Base-by-base conservation (phyloP, 2,329 filamentous ascomycete species). In the Harringtonia lauricola region DNA sequence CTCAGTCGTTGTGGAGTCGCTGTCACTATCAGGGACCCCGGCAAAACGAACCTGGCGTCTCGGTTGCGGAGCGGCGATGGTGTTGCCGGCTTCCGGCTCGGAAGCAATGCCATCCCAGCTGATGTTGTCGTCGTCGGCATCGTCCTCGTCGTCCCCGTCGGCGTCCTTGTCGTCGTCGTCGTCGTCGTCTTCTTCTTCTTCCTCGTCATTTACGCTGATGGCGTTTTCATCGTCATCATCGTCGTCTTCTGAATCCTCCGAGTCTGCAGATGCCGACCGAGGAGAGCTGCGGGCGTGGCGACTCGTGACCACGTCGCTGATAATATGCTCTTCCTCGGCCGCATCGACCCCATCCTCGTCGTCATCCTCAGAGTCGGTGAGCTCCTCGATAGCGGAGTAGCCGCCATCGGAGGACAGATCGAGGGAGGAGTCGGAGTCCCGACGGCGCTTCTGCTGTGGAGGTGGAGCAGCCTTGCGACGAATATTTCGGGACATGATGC, bases 291-390 rank as follows among this genome's bases (percentile, higher is more conserved):
- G 60, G 53, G 44, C 59, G 54, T 60, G 54, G 51, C 50, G 54
- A 48, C 59, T 58, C 33, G 64, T 59, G 26, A 58, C 58, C 51
- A 59, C 56, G 49, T 60, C 63, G 51, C 70, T 63, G 46, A 85
- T 68, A 49, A 89, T 86, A 53, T 81, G 76, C 60, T 79, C 72
- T 66, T 88, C 85, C 73, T 92, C 86, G 67, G 79, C 73, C 70
- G 80, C 76, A 56, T 83, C 75, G 44, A 90, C 77, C 70, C 85
- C 77, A 51, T 84, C 77, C 60, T 90, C 82, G 59, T 90, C 85
- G 50, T 86, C 81, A 49, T 89, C 75, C 43, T 75, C 85, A 12
- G 78, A 81, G 54, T 89, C 85, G 52, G 76, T 85, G 48, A 94
- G 82, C 41, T 87, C 77, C 57, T 90, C 84, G 47, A 94, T 81